Base-by-base conservation (phyloP, 495 filamentous ascomycete genomes). In the Aeminium ludgeri region DNA sequence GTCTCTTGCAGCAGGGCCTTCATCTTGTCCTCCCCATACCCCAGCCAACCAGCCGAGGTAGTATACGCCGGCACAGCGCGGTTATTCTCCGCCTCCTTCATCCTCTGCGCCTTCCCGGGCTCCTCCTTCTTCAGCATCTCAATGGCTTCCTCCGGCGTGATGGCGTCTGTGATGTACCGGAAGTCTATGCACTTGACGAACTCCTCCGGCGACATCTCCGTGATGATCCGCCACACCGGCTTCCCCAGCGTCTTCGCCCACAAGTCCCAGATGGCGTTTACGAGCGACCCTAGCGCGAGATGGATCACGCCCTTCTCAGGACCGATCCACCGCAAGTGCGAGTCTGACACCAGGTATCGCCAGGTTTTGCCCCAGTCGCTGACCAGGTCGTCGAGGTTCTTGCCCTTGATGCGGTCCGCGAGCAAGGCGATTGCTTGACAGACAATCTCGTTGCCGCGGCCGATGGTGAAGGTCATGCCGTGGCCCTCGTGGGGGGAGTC, bases 381-480 rank as follows among this genome's bases (percentile, higher is more conserved):
- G 27, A 82, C 80, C 20, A 93, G 68, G 34, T 73, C 74, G 30
- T 74, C 73, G 41, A 94, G 76, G 13, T 80, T 77, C 42, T 76
- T 76, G 51, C 72, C 73, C 20, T 71, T 63, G 43, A 93, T 65
- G 38, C 85, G 80, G 25, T 74, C 69, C 27, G 78, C 76, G 10
- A 94, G 65, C 55, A 80, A 68, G 48, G 70, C 61, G 57, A 95
- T 92, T 41, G 86, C 86, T 27, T 72, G 58, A 66, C 83, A 89
- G 59, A 95, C 85, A 45, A 93, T 77, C 60, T 93, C 85, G 63
- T 93, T 95, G 48, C 86, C 86, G 47, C 86, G 82, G 57, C 86
- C 86, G 51, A 93, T 93, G 28, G 86, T 95, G 68, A 95, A 95
- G 50, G 86, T 93, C 86, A 94, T 92, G 54, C 85, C 83, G 54